These are phyloP conservation scores for Sporothrix schenckii DNA, from an alignment of 2,329 filamentous ascomycete species.

Conservation along the genomic window DNA sequence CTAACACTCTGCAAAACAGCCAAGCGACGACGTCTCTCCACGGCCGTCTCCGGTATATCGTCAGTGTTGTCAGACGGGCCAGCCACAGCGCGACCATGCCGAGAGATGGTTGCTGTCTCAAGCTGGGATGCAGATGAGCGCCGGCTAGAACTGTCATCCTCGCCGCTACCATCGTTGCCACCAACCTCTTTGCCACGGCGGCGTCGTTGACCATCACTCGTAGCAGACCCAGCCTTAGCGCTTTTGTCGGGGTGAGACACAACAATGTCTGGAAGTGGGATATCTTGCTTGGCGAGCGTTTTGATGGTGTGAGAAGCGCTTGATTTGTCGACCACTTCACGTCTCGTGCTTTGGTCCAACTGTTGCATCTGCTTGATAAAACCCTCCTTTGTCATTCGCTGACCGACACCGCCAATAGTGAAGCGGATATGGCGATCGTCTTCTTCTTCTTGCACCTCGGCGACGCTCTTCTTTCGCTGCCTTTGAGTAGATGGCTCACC, in stretches of 20 bases:
- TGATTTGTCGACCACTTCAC: conserved; percentile 57
- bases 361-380: conserved; percentile 75
- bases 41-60: conserved; percentile 62
- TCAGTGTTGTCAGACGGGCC: background rate
- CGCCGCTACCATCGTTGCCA: background rate
- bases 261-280: conserved; percentile 24
- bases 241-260: conserved; percentile 23
- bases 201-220: background rate
- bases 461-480: conserved; percentile 48
- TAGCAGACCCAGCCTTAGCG: background rate
- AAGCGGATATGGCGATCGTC: conserved; percentile 76
- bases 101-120: background rate
- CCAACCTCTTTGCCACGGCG: background rate
- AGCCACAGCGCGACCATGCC: background rate
- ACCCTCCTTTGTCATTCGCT: conserved; percentile 77
- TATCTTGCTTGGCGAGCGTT: conserved; percentile 52
- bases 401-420: conserved; percentile 72
- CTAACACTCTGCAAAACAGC: conserved; percentile 53
- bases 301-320: conserved; percentile 54
- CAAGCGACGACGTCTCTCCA: conserved; percentile 68
- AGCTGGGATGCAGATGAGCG: conserved; percentile 29
- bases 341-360: conserved; percentile 67
- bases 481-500: conserved; percentile 39
- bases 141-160: conserved; percentile 10
- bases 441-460: conserved; percentile 53